A percentile compares a stretch with the other conserved stretches of the same genome.
Evolutionary conservation across 1,284 basidiomycete genomes (phyloP).

Genomic region (Ceratobasidium theobromae): DNA sequence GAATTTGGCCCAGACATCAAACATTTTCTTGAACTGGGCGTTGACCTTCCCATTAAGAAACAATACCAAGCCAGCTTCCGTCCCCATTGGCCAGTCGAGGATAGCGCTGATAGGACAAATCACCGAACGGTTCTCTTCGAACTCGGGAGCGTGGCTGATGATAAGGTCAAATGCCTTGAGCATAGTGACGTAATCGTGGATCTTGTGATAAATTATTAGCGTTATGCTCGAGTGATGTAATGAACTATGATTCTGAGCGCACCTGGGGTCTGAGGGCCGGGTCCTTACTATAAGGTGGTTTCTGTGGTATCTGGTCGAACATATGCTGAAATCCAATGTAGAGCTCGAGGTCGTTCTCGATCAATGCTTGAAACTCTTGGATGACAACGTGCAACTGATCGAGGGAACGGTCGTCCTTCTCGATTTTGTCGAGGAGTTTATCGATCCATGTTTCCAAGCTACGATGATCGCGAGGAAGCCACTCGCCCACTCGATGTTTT

Average conservation of each 20-base stretch:
- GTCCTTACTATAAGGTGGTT: slow-evolving; percentile 17
- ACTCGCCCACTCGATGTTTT: slow-evolving; percentile 20
- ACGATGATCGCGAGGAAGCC: slow-evolving; percentile 13
- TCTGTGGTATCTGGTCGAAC: slow-evolving; percentile 26
- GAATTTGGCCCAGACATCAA: slow-evolving; percentile 41
- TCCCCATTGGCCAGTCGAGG: slow-evolving; percentile 54
- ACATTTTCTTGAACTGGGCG: slow-evolving; percentile 20
- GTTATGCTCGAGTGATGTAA: background rate
- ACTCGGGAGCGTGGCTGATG: slow-evolving; percentile 47
- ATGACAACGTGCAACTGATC: slow-evolving; percentile 6
- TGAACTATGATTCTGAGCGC: background rate
- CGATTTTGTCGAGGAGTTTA: background rate
- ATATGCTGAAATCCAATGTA: slow-evolving; percentile 17
- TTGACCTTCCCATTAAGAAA: slow-evolving; percentile 47
- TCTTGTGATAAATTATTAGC: too few relatives aligned
- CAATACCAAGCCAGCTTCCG: slow-evolving; percentile 48
- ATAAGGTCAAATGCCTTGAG: slow-evolving; percentile 50
- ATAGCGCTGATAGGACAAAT: slow-evolving; percentile 51
- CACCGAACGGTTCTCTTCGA: slow-evolving; percentile 45
- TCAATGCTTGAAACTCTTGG: slow-evolving; percentile 11
- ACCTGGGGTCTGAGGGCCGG: slow-evolving; percentile 17
- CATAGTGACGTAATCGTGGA: slow-evolving; percentile 51
- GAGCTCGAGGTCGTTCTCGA: slow-evolving; percentile 20
- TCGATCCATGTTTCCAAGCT: slow-evolving; percentile 3
- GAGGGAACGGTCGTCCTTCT: background rate